Conservation (phyloP, 1,284 basidiomycete species). For the Pseudozyma sp. region DNA sequence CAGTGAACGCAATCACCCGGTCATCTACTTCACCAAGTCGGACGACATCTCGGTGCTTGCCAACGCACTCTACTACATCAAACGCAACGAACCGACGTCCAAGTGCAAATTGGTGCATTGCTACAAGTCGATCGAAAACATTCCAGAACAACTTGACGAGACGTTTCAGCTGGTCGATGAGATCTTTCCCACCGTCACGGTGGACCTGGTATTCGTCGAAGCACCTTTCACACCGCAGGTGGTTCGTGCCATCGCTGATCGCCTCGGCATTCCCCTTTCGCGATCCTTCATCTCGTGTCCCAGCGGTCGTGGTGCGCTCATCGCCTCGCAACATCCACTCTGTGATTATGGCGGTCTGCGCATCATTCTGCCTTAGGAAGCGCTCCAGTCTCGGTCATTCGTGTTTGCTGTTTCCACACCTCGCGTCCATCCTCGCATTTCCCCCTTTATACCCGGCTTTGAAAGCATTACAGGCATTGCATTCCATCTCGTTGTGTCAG, state of each 20-base stretch:
- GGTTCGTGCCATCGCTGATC: slow-evolving; percentile 29
- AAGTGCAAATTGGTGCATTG: slow-evolving; percentile 78
- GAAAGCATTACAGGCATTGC: no score
- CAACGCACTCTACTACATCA: slow-evolving; percentile 76
- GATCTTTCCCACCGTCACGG: slow-evolving; percentile 57
- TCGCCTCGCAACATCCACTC: slow-evolving; percentile 31
- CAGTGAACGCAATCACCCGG: slow-evolving; percentile 72
- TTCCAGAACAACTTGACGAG: slow-evolving; percentile 68
- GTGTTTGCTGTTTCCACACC: no score
- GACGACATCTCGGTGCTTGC: slow-evolving; percentile 73
- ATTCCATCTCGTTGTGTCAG: background rate
- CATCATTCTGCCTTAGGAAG: slow-evolving; percentile 38
- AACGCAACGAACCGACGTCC: slow-evolving; percentile 76
- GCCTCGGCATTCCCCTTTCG: slow-evolving; percentile 36
- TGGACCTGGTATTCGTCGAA: slow-evolving; percentile 57
- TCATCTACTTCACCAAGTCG: slow-evolving; percentile 66
- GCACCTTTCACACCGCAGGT: slow-evolving; percentile 50
- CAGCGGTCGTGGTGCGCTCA: slow-evolving; percentile 29
- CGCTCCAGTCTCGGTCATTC: no score
- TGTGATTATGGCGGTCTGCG: slow-evolving; percentile 44
- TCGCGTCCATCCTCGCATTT: no score
- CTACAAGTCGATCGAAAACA: slow-evolving; percentile 72
- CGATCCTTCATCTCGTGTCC: slow-evolving; percentile 53
- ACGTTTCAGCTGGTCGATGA: slow-evolving; percentile 62
- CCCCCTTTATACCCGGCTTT: slow-evolving; percentile 7